A percentile compares a stretch with the other conserved stretches of the same genome.
Evolutionary conservation across 1,284 basidiomycete species (phyloP).

Genomic region (Boletus subluridellus): DNA sequence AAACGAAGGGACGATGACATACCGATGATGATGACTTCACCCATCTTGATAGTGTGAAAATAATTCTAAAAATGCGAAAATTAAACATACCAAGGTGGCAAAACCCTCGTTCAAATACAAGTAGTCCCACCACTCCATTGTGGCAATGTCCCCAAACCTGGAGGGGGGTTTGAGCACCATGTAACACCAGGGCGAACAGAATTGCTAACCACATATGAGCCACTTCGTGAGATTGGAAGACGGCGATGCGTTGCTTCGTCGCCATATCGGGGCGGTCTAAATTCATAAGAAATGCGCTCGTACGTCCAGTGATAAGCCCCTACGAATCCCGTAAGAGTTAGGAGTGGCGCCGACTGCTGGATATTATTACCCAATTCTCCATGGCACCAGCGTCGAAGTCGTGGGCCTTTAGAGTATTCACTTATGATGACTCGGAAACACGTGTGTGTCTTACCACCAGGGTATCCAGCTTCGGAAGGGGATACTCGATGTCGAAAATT

Average conservation of each 20-base stretch:
- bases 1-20: constrained; percentile 20
- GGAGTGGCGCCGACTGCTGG: background rate
- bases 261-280: constrained; percentile 70
- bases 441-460: constrained; percentile 53
- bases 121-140: constrained; percentile 94
- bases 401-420: constrained; percentile 46
- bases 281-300: constrained; percentile 81
- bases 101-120: constrained; percentile 90
- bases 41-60: constrained; percentile 55
- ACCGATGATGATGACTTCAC: constrained; percentile 88
- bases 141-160: constrained; percentile 87
- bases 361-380: constrained; percentile 77
- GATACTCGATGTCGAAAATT: constrained; percentile 87
- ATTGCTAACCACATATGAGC: constrained; percentile 72
- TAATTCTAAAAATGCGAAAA: background rate
- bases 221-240: constrained; percentile 80
- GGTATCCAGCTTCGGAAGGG: constrained; percentile 91
- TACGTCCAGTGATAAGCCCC: constrained; percentile 91
- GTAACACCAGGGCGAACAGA: background rate
- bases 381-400: constrained; percentile 93
- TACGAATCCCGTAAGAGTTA: constrained; percentile 17
- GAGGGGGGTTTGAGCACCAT: constrained; percentile 13
- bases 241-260: constrained; percentile 78
- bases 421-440: background rate
- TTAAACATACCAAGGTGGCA: constrained; percentile 66